These are phyloP conservation scores for Hyaloperonospora arabidopsidis DNA, from an alignment of 352 stramenopile species.

Conservation along the genomic window DNA sequence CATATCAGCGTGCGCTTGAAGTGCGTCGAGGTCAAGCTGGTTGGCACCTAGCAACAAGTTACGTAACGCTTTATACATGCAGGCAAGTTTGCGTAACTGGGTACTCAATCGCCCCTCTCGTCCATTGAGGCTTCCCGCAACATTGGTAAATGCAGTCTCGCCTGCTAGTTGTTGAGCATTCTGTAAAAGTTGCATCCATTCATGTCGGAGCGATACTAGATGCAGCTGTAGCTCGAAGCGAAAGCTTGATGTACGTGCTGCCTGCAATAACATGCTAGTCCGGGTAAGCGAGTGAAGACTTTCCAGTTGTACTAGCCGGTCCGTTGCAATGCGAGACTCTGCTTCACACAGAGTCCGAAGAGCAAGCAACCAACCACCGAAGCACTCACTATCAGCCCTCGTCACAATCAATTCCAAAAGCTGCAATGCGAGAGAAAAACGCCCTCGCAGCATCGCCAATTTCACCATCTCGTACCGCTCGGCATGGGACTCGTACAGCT, in stretches of 20 bases:
- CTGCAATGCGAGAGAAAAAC: constrained; percentile 21
- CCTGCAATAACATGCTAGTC: constrained; percentile 28
- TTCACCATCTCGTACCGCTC: constrained; percentile 44
- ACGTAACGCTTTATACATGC: constrained; percentile 25
- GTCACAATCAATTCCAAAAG: constrained; percentile 23
- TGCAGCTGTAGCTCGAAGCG: constrained; percentile 41
- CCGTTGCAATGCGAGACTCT: constrained; percentile 21
- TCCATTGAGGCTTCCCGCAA: constrained; percentile 12
- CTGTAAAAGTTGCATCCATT: constrained; percentile 39
- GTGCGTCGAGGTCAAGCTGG: constrained; percentile 19
- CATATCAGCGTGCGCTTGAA: constrained; percentile 22
- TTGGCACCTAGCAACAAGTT: constrained; percentile 26
- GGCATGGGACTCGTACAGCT: constrained; percentile 24
- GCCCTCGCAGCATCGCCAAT: constrained; percentile 33
- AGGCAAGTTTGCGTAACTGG: constrained; percentile 21
- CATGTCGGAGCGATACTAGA: constrained; percentile 29
- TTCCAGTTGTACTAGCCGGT: constrained; percentile 21
- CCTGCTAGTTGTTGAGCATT: constrained; percentile 38
- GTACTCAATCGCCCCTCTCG: constrained; percentile 20
- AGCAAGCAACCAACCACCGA: constrained; percentile 40
- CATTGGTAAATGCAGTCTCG: constrained; percentile 34
- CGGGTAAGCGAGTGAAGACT: constrained; percentile 25
- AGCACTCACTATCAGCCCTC: constrained; percentile 32
- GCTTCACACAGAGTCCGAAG: constrained; percentile 30
- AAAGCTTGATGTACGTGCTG: constrained; percentile 29